Evolutionary conservation across 2,329 filamentous ascomycete genomes (phyloP), one percentile per base, ranked within the genome.

Genomic region (Aspergillus piperis): DNA sequence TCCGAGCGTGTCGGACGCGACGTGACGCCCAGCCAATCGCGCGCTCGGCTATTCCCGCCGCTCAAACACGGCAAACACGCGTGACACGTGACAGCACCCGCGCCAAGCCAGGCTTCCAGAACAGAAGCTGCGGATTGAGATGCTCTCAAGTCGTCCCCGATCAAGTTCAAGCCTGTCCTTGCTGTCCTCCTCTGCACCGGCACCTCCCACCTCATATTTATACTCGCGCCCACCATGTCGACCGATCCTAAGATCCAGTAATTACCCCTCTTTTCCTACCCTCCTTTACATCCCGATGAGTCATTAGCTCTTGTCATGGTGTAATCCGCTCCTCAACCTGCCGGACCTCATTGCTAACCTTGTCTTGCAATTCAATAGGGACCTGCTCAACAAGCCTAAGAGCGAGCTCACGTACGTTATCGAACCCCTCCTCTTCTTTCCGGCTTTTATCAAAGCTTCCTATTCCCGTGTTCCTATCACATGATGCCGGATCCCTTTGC

Each of bases 341-440:
- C 21, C 58, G 55, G 48, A 54, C 58, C 47, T 58, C 17, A n/a
- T 60, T 44, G 55, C 54, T 64, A 52, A 59, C 48, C 41, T 64
- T 63, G 42, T 60, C 75, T 80, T 71, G 79, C 67, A 17, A 51
- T 44, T 54, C 15, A 61, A 62, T 75, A 96, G 92, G 80, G 92
- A 96, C 78, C 87, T 96, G 72, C 87, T 96, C 67, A 88, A 86
- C 77, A 96, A 96, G 85, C 88, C 91, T 67, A 91, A 92, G 79
- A 87, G 84, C 73, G 93, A 97, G 76, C 89, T 96, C 80, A 96
- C 92, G 92, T 96, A 87, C 70, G 89, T 84, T 36, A 5, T 36
- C 49, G 41, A 30, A 59, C 38, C 47, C 47, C 47, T 25, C 17
- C 56, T 58, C 64, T 58, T 64, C 47, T 54, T 56, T 62, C 47